Conservation (phyloP, 2,329 filamentous ascomycete species). For the Pseudogymnoascus verrucosus region DNA sequence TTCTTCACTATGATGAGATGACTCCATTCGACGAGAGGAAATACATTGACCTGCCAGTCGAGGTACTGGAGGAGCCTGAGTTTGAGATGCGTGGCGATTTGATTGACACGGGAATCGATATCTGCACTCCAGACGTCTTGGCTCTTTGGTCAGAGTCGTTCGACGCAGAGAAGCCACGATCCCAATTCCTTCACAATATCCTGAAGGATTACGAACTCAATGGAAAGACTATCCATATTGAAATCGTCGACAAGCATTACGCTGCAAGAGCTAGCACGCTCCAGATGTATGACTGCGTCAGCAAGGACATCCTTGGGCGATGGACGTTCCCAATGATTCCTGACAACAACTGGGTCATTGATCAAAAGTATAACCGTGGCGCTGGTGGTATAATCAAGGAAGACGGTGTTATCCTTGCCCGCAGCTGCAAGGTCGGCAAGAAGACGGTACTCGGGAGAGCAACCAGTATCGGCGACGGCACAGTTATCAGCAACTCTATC, state of each 20-base stretch:
- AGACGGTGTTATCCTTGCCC: constrained; percentile 64
- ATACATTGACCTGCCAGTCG: constrained; percentile 66
- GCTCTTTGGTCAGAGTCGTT: constrained; percentile 97
- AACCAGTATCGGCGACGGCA: constrained; percentile 66
- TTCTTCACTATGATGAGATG: constrained; percentile 91
- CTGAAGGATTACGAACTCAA: constrained; percentile 96
- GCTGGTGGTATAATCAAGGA: constrained; percentile 70
- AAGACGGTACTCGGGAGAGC: constrained; percentile 69
- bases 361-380: constrained; percentile 66
- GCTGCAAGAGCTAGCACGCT: constrained; percentile 79
- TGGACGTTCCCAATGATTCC: constrained; percentile 88
- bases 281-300: constrained; percentile 83
- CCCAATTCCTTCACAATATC: constrained; percentile 84
- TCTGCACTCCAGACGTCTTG: constrained; percentile 91
- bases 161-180: constrained; percentile 84
- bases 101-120: constrained; percentile 91
- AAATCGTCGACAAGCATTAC: constrained; percentile 77
- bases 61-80: constrained; percentile 61
- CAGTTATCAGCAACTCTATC: constrained; percentile 63
- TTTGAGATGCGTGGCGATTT: constrained; percentile 75
- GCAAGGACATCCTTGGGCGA: constrained; percentile 73
- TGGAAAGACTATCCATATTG: constrained; percentile 90
- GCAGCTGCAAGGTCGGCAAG: constrained; percentile 61
- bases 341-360: constrained; percentile 74
- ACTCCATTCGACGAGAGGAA: constrained; percentile 57